Base-by-base conservation (phyloP, 345 rosid genomes). In the Laguncularia racemosa region DNA sequence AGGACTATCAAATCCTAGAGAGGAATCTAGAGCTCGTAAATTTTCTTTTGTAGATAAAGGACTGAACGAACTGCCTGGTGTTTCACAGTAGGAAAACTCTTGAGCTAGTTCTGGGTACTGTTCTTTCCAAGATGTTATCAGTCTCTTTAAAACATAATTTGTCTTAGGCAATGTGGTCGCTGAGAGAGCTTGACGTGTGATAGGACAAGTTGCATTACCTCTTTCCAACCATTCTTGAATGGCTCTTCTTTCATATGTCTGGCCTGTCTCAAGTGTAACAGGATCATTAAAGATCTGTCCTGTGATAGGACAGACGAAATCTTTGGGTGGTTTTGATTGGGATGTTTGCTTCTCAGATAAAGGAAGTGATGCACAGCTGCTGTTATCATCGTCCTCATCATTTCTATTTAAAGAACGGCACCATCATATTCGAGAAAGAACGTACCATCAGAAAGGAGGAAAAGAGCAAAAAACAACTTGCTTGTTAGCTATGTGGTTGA, bases 181-280 rank as follows among this genome's bases (percentile, higher is more conserved):
- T 15, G 69, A 68, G 26, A 82, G 71, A 47, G 78, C 69, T 28
- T 78, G 85, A 56, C 88, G 73, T 23, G 91, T 80, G 46, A 85
- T 80, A 16, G 91, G 91, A 47, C 88, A 85, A 6, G 78, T 76
- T 14, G 71, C 61, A 53, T 78, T 82, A 66, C 91, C 91, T 55
- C 82, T 69, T 53, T 69, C 60, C 26, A 85, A 58, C 88, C 91
- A 82, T 73, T 85, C 91, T 63, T 85, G 79, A 55, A 82, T 85
- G 20, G 91, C 91, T 78, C 73, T 78, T 47, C 84, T 78, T 63
- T 85, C 91, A 50, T 78, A 85, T 17, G 85, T 85, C 69, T 85
- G 84, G n/a, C 85, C 88, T 12, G 85, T 85, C 69, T 85, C 91
- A 16, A 85, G 85, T 13, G 88, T 82, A 13, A 85, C 84, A 16